Base-by-base conservation (phyloP, 805 yeast species). In the Kodamaea neixiangensis region DNA sequence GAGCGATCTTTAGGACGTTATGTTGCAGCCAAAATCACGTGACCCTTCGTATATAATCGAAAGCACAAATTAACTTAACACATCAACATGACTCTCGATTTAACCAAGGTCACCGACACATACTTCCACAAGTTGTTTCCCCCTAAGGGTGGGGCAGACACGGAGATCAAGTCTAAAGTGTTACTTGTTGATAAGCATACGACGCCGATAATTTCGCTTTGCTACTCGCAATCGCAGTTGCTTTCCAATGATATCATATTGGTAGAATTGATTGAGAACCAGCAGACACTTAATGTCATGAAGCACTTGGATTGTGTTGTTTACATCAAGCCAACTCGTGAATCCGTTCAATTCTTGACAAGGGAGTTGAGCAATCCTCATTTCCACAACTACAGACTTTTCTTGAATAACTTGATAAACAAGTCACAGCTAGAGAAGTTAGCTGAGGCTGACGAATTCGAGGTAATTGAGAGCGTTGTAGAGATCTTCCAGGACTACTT, bases 391-490 rank as follows among this genome's bases (percentile, higher is more conserved):
- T 94, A 94, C 68, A 85, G 86, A 60, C 65, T 94, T 15, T 89
- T 77, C 60, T 90, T 93, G 75, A 87, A 83, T 64, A 91, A 91
- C 64, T 73, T 82, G 13, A 78, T 92, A 25, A 76, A 82, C 47
- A 94, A 93, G 68, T 75, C 84, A 20, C 87, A 89, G 55, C 67
- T 94, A 58, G 99, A 94, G 64, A 77, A 88, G 46, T 64, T 94
- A 44, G 98, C 99, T 0, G 97, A 90, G 66, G 80, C 89, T 2
- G 99, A 94, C 66, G 94, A 89, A 62, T 76, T 84, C 60, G 98
- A 93, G 64, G 82, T 83, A 7, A 87, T 94, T 7, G 71, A 77
- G 4, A 80, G 80, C 52, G 90, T 94, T 3, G 83, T 86, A 47
- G 99, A 94, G 63, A 64, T 92, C 37, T 94, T 90, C 64, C 88